Conservation (phyloP, 2,329 filamentous ascomycete species). For the Neoarthrinium moseri region DNA sequence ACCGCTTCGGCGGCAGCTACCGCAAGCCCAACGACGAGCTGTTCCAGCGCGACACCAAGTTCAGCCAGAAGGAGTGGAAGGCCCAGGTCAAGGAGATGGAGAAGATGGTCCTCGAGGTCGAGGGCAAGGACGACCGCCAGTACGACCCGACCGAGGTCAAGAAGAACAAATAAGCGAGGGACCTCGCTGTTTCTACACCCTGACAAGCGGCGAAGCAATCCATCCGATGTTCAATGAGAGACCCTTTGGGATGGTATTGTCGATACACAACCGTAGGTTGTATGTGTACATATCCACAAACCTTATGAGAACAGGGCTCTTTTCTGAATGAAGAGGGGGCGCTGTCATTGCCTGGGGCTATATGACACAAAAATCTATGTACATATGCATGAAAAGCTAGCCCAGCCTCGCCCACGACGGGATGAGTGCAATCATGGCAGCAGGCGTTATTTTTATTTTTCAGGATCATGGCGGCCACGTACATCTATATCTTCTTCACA, state of each 20-base stretch:
- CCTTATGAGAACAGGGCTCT: no score
- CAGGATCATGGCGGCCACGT: not conserved
- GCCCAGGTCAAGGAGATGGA: slow-evolving; percentile 77
- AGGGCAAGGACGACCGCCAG: slow-evolving; percentile 51
- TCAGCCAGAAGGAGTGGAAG: slow-evolving; percentile 77
- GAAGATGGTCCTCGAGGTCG: slow-evolving; percentile 70
- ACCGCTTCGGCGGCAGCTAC: slow-evolving; percentile 84
- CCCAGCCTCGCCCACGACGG: not conserved
- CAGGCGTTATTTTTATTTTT: not conserved
- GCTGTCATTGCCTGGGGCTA: no score
- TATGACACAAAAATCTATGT: no score
- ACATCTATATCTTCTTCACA: not conserved
- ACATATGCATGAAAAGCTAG: not conserved
- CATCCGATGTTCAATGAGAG: no score
- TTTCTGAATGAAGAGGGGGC: no score
- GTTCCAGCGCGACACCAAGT: slow-evolving; percentile 82
- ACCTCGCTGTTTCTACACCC: not conserved
- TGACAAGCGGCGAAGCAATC: no score
- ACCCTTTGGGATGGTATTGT: no score
- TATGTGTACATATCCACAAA: no score
- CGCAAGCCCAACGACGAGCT: slow-evolving; percentile 81
- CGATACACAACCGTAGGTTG: no score
- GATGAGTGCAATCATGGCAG: not conserved
- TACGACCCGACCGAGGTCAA: slow-evolving; percentile 42
- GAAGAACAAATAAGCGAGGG: slow-evolving; percentile 39